A percentile compares a stretch with the other conserved stretches of the same genome.
phyloP scores from a whole-genome alignment of 176 grass and related monocot genomes.

The Cenchrus fungigraminus region DNA sequence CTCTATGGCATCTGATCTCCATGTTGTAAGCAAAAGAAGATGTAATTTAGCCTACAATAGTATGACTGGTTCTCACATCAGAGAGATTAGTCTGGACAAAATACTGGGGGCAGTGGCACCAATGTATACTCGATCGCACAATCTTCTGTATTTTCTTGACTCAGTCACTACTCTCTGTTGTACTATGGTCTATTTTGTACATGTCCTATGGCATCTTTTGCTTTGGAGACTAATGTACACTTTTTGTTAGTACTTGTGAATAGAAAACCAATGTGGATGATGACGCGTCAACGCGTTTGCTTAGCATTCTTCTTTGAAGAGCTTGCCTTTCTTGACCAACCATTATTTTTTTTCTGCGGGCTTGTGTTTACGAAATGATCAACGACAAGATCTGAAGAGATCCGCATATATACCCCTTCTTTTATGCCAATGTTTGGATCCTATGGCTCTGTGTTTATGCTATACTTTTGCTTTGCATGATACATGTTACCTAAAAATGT shows the following conservation, averaged over 20 bases:
- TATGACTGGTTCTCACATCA: conserved; percentile 9
- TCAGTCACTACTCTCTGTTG: neutral
- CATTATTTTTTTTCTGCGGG: neutral
- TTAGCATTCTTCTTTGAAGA: neutral
- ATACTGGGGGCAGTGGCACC: neutral
- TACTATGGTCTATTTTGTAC: conserved; percentile 24
- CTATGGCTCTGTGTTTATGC: neutral
- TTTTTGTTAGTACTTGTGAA: neutral
- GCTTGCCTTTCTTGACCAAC: conserved; percentile 27
- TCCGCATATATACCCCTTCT: neutral
- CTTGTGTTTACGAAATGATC: conserved; percentile 5
- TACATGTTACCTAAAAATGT: conserved; percentile 4
- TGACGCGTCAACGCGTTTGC: neutral
- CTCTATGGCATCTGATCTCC: conserved; percentile 8
- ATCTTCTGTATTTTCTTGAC: conserved; percentile 12
- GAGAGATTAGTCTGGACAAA: neutral
- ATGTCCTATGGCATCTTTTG: neutral
- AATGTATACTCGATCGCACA: neutral
- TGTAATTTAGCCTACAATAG: neutral
- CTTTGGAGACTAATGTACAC: neutral
- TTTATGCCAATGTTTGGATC: neutral
- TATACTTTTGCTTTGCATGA: neutral
- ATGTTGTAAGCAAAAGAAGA: neutral
- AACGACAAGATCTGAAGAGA: neutral
- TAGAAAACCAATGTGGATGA: conserved; percentile 3